Base-by-base conservation (phyloP, 495 filamentous ascomycete genomes). In the Pyronema omphalodes region DNA sequence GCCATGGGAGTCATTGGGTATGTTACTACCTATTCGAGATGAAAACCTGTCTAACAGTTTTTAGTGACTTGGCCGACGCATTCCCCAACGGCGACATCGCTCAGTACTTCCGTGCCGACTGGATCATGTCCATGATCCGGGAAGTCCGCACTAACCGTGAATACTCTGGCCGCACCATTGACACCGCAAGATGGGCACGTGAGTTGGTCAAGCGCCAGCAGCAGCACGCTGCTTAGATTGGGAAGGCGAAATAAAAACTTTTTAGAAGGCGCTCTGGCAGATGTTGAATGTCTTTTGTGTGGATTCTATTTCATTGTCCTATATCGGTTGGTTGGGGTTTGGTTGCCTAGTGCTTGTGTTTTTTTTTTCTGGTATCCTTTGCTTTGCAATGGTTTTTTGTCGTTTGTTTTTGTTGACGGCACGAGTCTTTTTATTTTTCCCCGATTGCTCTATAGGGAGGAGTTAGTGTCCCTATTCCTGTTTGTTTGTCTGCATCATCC, bases 1-100 rank as follows among this genome's bases (percentile, higher is more conserved):
- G 74, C 85, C 1, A 95, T 96, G 86, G 91, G 91, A 68, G 89
- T 95, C 35, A 80, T 96, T 69, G 91, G 88, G 87, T 93, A 76
- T 67, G 83, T 69, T 29, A 14, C 45, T 23, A 14, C 44, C 3
- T 55, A 29, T 3, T 23, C 19, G 3, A 34, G 11, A 51, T 12
- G 34, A 18, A 34, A 6, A 11, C 33, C 48, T 34, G 9, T 34
- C 23, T n/a, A 9, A 23, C 19, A 23, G 36, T 61, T 46, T 19
- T 5, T 64, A 93, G 89, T 74, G 91, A 98, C 68, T 75, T 98
- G 55, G 85, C 91, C 15, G 88, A 94, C 58, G 79, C 88, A 1
- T 96, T 88, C 72, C 89, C 93, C 41, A 79, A 83, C 61, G 93
- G 93, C 58, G 82, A 96, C 67, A 82, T 88, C 58, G 73, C 76